Conservation (phyloP, 768 basidiomycete species). For the Vishniacozyma victoriae region DNA sequence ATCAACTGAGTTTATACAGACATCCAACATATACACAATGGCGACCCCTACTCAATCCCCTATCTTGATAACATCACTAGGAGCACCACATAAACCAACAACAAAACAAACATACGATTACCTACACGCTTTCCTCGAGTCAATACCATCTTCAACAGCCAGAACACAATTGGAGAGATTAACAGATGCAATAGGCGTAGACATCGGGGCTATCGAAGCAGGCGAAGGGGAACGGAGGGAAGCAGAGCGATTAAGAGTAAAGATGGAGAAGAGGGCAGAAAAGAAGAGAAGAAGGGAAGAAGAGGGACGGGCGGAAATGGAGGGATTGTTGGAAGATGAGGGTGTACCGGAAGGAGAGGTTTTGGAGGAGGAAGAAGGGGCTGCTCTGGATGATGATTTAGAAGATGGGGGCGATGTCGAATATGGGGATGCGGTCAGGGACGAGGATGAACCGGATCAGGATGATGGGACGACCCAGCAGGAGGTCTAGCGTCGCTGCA, state of each 20-base stretch:
- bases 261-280: slow-evolving; percentile 11
- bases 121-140: slow-evolving; percentile 17
- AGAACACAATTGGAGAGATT: slow-evolving; percentile 39
- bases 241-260: slow-evolving; percentile 12
- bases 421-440: slow-evolving; percentile 30
- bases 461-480: slow-evolving; percentile 14
- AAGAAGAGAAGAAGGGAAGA: slow-evolving; percentile 15
- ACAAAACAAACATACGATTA: slow-evolving; percentile 17
- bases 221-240: slow-evolving; percentile 27
- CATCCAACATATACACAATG: not conserved
- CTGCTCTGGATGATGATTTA: no score
- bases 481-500: slow-evolving; percentile 1
- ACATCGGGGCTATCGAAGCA: slow-evolving; percentile 21
- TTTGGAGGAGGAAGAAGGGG: slow-evolving; percentile 17
- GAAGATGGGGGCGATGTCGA: slow-evolving; percentile 40
- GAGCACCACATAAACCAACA: slow-evolving; percentile 11
- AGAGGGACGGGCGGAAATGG: slow-evolving; percentile 3
- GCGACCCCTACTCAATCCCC: slow-evolving; percentile 13
- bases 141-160: slow-evolving; percentile 17
- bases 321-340: not conserved
- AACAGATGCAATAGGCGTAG: slow-evolving; percentile 38
- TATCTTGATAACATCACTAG: slow-evolving; percentile 21
- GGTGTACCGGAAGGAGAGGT: slow-evolving; percentile 21
- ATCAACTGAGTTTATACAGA: no score
- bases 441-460: slow-evolving; percentile 37